Base-by-base conservation (phyloP, 441 rosid species). In the Eutrema salsugineum region DNA sequence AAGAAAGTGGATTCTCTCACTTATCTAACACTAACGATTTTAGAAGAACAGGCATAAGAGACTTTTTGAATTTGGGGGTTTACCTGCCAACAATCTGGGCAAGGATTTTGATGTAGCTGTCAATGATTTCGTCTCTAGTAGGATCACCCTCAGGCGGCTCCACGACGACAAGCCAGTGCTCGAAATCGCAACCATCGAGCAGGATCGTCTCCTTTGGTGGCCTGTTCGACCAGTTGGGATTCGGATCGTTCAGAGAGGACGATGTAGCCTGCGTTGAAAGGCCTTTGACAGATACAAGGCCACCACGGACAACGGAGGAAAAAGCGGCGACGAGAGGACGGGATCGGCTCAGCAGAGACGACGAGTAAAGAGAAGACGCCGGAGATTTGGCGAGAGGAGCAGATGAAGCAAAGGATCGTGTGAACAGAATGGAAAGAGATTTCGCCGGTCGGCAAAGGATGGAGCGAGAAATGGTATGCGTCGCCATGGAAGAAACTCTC, bases 111-210 rank as follows among this genome's bases (percentile, higher is more conserved):
- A 83, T 89, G 48, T 90, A 90, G 27, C 66, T 22, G 63, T 89
- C 90, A 8, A 93, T 89, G 27, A 93, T 90, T 38, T 93, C 98
- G 54, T 93, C 97, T 61, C 98, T 81, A 4, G 97, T 90, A 17
- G 81, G 81, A 5, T 86, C 84, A 2, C 83, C 92, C 63, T 82
- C 82, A 2, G 90, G 97, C 42, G 78, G 78, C 46, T 87, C 98
- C 91, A 90, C 28, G 9, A 93, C 98, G 1, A 93, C 86, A 19
- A 93, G 97, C 97, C 97, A 90, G 76, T 93, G 98, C 68, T 90
- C 85, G 48, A 93, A 93, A 77, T 93, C 98, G 70, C 95, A 90
- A 0, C 98, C 91, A 64, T 93, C 98, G 33, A 93, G 86, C 82
- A 93, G 72, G 40, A 90, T 93, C 14, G 97, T 86, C 81, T 90